Percentiles rank a stretch among this genome's conserved stretches.
phyloP scores from a whole-genome alignment of 176 grass and related monocot genomes.

The Eremochloa ophiuroides region DNA sequence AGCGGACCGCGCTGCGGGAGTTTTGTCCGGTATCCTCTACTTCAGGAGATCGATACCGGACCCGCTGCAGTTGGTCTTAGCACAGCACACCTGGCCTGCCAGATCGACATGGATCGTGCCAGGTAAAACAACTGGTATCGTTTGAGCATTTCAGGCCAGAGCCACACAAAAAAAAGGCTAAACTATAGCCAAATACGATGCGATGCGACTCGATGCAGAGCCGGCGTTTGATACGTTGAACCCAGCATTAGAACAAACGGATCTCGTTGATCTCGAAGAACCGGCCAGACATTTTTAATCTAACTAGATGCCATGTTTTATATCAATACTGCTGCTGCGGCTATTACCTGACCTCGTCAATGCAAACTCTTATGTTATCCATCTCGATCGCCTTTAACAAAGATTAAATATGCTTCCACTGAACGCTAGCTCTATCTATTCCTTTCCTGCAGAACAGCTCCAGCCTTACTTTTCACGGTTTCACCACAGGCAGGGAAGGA shows the following conservation, averaged over 20 bases:
- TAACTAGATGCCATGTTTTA: neutral
- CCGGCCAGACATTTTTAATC: neutral
- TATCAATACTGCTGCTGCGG: neutral
- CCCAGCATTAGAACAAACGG: slow-evolving; percentile 24
- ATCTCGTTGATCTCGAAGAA: slow-evolving; percentile 42
- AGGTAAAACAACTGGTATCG: neutral
- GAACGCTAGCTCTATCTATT: neutral
- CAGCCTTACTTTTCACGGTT: neutral
- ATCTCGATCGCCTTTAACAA: slow-evolving; percentile 25
- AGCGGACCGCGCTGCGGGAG: too few species aligned
- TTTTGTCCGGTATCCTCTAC: too few species aligned
- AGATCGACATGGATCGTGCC: too few species aligned
- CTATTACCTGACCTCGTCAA: slow-evolving; percentile 13
- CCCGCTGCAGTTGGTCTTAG: too few species aligned
- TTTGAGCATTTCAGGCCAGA: neutral
- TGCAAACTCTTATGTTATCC: slow-evolving; percentile 3
- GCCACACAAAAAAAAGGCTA: neutral
- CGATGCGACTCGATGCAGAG: neutral
- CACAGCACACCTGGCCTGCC: too few species aligned
- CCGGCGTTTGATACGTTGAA: slow-evolving; percentile 17
- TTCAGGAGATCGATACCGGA: too few species aligned
- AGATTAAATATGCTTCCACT: neutral
- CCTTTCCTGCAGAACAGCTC: neutral
- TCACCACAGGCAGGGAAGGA: neutral
- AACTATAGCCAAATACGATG: neutral